A percentile compares a stretch with the other conserved stretches of the same genome.
phyloP scores from a whole-genome alignment of 495 filamentous ascomycete species.

The Aspergillus affinis region DNA sequence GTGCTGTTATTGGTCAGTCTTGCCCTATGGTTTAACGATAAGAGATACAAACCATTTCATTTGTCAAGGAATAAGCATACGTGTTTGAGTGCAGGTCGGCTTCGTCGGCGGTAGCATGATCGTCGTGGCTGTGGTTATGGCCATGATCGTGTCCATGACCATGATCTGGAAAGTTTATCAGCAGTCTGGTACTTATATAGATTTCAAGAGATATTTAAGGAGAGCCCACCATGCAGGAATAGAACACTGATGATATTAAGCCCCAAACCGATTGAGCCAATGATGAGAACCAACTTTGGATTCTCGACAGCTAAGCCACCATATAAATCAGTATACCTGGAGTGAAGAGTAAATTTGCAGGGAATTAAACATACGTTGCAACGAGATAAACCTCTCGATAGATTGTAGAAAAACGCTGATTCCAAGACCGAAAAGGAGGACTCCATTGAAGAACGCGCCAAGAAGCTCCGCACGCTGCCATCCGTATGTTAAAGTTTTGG shows the following conservation, averaged over 20 bases:
- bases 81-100: background rate
- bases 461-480: constrained; percentile 89
- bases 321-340: background rate
- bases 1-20: constrained; percentile 12
- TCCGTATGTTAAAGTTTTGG: constrained; percentile 46
- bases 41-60: constrained; percentile 6
- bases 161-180: background rate
- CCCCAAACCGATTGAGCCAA: constrained; percentile 74
- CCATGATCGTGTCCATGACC: constrained; percentile 25
- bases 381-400: constrained; percentile 69
- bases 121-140: background rate
- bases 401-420: constrained; percentile 92
- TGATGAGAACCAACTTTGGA: constrained; percentile 66
- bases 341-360: constrained; percentile 12
- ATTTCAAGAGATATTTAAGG: background rate
- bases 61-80: background rate
- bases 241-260: constrained; percentile 79
- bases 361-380: constrained; percentile 32
- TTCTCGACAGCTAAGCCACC: constrained; percentile 18
- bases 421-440: constrained; percentile 87
- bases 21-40: background rate
- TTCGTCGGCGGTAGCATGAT: background rate
- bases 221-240: constrained; percentile 65
- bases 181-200: background rate
- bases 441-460: constrained; percentile 88